Conservation (phyloP, 345 rosid species). For the Pugionium dolabratum region DNA sequence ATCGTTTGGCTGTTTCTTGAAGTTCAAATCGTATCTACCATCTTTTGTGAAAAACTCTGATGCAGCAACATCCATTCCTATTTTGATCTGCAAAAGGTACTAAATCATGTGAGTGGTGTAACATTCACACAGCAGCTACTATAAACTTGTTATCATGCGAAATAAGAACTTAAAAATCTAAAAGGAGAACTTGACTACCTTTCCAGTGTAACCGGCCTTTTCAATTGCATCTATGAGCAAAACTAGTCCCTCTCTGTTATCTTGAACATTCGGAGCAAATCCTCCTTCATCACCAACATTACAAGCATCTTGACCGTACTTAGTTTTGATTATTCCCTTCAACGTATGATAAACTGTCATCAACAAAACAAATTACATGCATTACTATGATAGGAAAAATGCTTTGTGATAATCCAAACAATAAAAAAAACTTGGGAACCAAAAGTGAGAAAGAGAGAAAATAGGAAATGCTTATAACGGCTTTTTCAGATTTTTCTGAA, state of each 20-base stretch:
- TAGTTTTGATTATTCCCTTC: constrained; percentile 83
- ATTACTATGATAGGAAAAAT: background rate
- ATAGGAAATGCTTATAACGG: background rate
- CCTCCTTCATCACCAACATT: constrained; percentile 99
- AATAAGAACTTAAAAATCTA: background rate
- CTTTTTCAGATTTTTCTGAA: background rate
- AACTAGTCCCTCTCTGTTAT: constrained; percentile 93
- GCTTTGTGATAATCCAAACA: constrained; percentile 7
- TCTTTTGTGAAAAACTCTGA: constrained; percentile 88
- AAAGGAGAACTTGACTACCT: constrained; percentile 47
- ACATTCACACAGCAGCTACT: background rate
- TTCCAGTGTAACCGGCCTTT: constrained; percentile 92
- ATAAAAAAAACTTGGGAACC: background rate
- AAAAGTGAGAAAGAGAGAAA: constrained; percentile 3
- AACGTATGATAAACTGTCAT: constrained; percentile 76
- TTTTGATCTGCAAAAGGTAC: constrained; percentile 67
- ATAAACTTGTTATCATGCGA: constrained; percentile 1
- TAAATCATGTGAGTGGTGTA: constrained; percentile 8
- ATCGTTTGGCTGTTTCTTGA: constrained; percentile 94
- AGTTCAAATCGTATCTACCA: constrained; percentile 85
- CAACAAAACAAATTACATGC: background rate
- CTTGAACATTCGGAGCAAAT: constrained; percentile 98
- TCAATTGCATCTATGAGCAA: constrained; percentile 95
- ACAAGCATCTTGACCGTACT: constrained; percentile 99
- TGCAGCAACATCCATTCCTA: constrained; percentile 99